Conservation (phyloP, 371 early-diverging fungal genomes). For the Apophysomyces ossiformis region DNA sequence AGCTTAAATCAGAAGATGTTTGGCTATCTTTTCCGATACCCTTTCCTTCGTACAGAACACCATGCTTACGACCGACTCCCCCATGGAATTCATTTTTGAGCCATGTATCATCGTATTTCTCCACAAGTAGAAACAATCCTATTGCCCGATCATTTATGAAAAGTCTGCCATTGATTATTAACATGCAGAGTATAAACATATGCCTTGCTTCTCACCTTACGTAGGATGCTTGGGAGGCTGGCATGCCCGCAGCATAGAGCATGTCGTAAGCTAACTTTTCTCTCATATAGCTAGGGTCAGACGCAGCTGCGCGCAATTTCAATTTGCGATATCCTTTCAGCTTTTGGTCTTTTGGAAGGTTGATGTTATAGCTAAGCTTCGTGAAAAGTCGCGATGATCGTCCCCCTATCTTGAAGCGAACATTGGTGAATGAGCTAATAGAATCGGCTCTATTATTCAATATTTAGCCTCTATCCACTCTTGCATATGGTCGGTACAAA, state of each 20-base stretch:
- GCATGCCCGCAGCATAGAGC: conserved; percentile 45
- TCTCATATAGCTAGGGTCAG: conserved; percentile 49
- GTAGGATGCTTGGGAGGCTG: conserved; percentile 46
- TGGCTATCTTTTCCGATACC: conserved; percentile 14
- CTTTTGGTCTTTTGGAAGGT: conserved; percentile 15
- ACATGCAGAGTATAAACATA: not conserved
- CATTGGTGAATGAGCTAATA: conserved; percentile 19
- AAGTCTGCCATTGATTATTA: conserved; percentile 21
- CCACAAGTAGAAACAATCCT: conserved; percentile 36
- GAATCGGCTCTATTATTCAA: not conserved
- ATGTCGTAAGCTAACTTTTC: conserved; percentile 46
- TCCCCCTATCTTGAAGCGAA: conserved; percentile 29
- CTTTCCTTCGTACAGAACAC: conserved; percentile 33
- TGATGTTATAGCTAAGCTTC: conserved; percentile 29
- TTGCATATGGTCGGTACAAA: conserved; percentile 4
- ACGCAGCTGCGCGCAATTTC: conserved; percentile 49
- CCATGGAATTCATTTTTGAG: conserved; percentile 31
- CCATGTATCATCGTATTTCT: conserved; percentile 40
- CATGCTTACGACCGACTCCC: conserved; percentile 19
- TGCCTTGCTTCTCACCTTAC: conserved; percentile 25
- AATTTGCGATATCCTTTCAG: conserved; percentile 50
- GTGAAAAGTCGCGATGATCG: conserved; percentile 26
- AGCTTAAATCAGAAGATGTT: conserved; percentile 30
- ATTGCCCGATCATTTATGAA: conserved; percentile 34
- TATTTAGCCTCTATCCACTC: not conserved